Base-by-base conservation (phyloP, 495 filamentous ascomycete genomes). In the Neurospora sp. region DNA sequence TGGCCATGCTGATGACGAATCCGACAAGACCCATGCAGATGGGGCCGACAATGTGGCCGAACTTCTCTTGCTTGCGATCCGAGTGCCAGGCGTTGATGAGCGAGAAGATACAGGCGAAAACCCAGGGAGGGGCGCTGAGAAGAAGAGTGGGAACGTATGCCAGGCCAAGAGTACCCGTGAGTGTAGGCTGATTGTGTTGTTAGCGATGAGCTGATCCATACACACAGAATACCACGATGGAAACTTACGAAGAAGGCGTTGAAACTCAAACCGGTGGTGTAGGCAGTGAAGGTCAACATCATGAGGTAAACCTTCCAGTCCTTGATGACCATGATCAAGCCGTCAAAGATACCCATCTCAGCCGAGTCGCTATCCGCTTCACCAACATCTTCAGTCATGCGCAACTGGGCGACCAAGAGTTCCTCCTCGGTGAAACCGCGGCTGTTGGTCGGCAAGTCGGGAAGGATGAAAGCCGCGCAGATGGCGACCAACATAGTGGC, bases 321-420 rank as follows among this genome's bases (percentile, higher is more conserved):
- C 74, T 84, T 84, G 72, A 92, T 83, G 7, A 92, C 92, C 72
- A 95, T 86, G 75, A 91, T 89, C 31, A 90, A 78, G 9, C 93
- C 92, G 71, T 91, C 85, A 69, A 88, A 83, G 76, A 90, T 85
- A 0, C 86, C 85, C 72, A 83, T 89, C 20, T 90, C 79, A 40
- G 87, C 82, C n/a, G 85, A 85, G 54, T 89, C 89, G 2, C 86
- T 80, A 79, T 94, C 92, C 69, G 89, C 90, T 77, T 92, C 86
- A 10, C 93, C 92, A 70, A 92, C 89, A 80, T 96, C 92, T 77
- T 93, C 91, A 54, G 90, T 87, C 73, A 94, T 84, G 20, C 92
- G 85, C 84, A 90, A 89, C 59, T 86, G 83, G 39, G 91, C 92
- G 12, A 94, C 83, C 69, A 88, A 78, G 46, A 87, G 86, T 77